Evolutionary conservation across 2,329 filamentous ascomycete species (phyloP), one percentile per base, ranked within the genome.

Genomic region (Fusarium sp.): DNA sequence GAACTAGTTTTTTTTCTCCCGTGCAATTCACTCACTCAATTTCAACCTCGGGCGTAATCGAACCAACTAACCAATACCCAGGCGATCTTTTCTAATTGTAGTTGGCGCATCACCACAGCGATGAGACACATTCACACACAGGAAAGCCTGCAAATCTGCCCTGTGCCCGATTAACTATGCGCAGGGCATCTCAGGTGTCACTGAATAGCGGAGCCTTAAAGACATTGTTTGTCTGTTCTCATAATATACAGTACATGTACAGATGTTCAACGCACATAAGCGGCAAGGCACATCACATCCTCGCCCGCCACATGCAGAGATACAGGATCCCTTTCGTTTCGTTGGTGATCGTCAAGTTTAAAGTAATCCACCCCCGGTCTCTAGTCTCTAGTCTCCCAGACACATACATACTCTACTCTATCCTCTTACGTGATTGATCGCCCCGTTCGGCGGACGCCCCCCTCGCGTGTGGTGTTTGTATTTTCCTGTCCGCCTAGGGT

Each of bases 351-450:
- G 43, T 51, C 43, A 40, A 57, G 40, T 25, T 40, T 57, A 56
- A 43, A 32, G 27, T 30, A 30, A 30, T 11, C 10, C 11, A 30
- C 27, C 27, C 27, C 27, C 10, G 10, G 25, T 25, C 51, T 39
- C 54, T 33, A 32, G 25, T 33, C 41, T 51, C 59, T 48, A 33
- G 17, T n/a, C 25, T 43, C 48, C 41, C 17, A 43, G 23, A 32
- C n/a, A 30, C 11, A 30, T 11, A 27, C 20, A 5, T 22, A 22
- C 27, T 30, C 27, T 30, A 30, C 27, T 30, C 39, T 43, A 35
- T 59, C 27, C 62, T 40, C 56, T 71, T 73, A 70, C 71, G 71
- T 70, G 63, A 70, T 71, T 57, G 53, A 63, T 59, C 59, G 27
- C 58, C 58, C 58, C 50, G 44, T 39, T 25, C 33, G 47, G 45